A percentile compares a stretch with the other conserved stretches of the same genome.
phyloP scores from a whole-genome alignment of 768 basidiomycete genomes.

The Calocybe gangraenosa region DNA sequence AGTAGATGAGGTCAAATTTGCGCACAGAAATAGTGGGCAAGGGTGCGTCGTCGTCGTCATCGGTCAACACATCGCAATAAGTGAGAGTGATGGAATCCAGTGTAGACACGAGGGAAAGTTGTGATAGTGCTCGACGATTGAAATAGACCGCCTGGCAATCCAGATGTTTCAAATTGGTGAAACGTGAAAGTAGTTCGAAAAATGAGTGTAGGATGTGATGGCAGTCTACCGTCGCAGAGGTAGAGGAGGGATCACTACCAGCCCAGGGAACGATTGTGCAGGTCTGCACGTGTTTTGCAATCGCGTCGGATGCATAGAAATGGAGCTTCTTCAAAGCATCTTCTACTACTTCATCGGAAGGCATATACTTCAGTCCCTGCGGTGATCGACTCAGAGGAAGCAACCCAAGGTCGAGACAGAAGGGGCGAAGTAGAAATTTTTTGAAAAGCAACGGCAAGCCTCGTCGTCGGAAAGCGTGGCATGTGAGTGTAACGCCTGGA shows the following conservation, averaged over 20 bases:
- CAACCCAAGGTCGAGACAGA: not conserved
- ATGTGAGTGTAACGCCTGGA: not conserved
- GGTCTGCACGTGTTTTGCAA: not conserved
- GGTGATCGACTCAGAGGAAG: too few relatives aligned
- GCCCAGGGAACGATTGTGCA: not conserved
- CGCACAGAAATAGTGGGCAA: not conserved
- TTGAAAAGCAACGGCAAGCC: not conserved
- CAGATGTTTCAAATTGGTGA: conserved; percentile 1
- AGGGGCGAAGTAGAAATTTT: not conserved
- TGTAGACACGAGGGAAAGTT: not conserved
- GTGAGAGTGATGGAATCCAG: not conserved
- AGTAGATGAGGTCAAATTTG: not conserved
- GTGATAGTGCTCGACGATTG: not conserved
- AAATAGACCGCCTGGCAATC: not conserved
- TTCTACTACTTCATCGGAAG: not conserved
- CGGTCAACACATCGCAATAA: not conserved
- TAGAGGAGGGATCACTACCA: too few relatives aligned
- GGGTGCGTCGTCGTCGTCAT: not conserved
- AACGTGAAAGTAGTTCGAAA: conserved; percentile 2
- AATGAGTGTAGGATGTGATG: not conserved
- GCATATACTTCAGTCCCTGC: not conserved
- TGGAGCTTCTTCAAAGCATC: not conserved
- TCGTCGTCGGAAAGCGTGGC: not conserved
- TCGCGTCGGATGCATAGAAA: conserved; percentile 4
- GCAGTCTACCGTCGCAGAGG: not conserved